Evolutionary conservation across 768 basidiomycete genomes (phyloP).

Genomic region (Rhodotorula graminis): DNA sequence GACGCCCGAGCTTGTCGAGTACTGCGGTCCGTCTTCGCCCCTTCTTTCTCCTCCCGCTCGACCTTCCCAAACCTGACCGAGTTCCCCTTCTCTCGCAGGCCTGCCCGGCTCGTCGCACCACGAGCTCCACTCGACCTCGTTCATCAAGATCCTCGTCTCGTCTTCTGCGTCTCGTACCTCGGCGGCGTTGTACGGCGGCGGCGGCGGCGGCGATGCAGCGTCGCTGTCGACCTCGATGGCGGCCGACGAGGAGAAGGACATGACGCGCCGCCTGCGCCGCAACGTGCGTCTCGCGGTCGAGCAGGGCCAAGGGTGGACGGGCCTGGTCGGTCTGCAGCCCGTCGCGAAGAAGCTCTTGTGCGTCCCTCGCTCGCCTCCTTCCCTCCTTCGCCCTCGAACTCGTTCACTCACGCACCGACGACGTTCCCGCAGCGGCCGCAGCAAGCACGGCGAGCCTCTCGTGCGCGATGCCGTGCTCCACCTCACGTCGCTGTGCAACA

Average conservation of each 20-base stretch:
- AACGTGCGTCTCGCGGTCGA: conserved; percentile 11
- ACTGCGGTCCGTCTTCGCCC: neutral
- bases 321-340: neutral
- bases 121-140: neutral
- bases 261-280: conserved; percentile 3
- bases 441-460: neutral
- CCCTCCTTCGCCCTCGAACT: neutral
- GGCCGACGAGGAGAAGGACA: neutral
- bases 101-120: neutral
- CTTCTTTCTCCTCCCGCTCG: no score
- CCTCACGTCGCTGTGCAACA: conserved; percentile 6
- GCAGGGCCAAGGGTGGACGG: neutral
- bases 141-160: conserved; percentile 4
- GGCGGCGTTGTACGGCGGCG: neutral
- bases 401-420: neutral
- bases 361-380: neutral
- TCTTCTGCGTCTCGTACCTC: neutral
- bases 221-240: no score
- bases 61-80: neutral
- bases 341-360: neutral
- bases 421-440: neutral
- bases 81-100: neutral
- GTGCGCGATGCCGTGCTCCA: neutral
- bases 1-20: conserved; percentile 7
- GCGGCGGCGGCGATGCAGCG: neutral